Evolutionary conservation across 192 early-diverging fungal genomes (phyloP), one percentile per base, ranked within the genome.

Genomic region (Mortierella antarctica): DNA sequence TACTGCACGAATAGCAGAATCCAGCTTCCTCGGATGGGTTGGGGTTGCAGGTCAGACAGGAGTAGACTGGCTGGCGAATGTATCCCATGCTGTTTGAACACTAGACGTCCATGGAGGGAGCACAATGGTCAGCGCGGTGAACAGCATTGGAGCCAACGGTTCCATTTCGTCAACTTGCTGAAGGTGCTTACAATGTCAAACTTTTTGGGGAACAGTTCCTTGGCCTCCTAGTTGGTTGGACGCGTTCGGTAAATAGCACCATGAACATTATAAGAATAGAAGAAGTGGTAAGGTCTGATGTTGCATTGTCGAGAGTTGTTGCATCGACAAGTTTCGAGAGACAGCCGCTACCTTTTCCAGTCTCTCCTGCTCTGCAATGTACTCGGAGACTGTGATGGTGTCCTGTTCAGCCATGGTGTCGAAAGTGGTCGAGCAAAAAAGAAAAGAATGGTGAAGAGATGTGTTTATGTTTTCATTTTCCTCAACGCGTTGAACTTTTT

Each of bases 11-110:
- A 74, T 93, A 93, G 74, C 94, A 94, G 18, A 61, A 61, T 14
- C 62, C 67, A 15, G 72, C 67, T 12, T 62, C 61, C 23, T 83
- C 72, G 10, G 56, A 63, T 6, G 74, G 67, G 49, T 51, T 82
- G 47, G 83, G 74, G 31, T 76, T 80, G 75, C 96, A 97, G 7
- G 94, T 95, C 61, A 91, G 78, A 75, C 96, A 97, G 6, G 94
- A 88, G 73, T 93, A 97, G 6, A 96, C 86, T 1, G 88, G 85
- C 78, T 97, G 96, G 63, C 88, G 88, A 42, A 96, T 83, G 70
- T 92, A 93, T 31, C 96, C 96, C 56, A 85, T 67, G 65, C 83
- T 83, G 77, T 86, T 93, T 7, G 93, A 92, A 68, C 95, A 96
- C 52, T 87, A 71, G 15, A 44, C 14, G 31, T 31, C 31, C 11